Evolutionary conservation across 805 yeast genomes (phyloP).

Genomic region (Brettanomyces custersianus): DNA sequence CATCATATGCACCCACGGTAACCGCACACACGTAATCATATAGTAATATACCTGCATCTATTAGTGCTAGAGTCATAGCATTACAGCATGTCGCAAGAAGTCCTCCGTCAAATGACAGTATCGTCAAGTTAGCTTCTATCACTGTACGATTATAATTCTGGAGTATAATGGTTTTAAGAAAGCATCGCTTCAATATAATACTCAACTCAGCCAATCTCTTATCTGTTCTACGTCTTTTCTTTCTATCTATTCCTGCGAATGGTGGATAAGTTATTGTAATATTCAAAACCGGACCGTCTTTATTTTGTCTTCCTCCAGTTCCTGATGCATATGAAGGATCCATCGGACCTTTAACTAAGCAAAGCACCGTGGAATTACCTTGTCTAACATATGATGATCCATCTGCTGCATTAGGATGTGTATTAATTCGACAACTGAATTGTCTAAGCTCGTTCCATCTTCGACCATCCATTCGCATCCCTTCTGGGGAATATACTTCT

Average conservation of each 20-base stretch:
- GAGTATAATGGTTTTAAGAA: conserved; percentile 63
- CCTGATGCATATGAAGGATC: conserved; percentile 48
- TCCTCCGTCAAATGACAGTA: conserved; percentile 88
- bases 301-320: conserved; percentile 44
- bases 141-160: conserved; percentile 76
- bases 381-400: conserved; percentile 90
- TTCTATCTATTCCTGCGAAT: conserved; percentile 70
- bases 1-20: conserved; percentile 72
- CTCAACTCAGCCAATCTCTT: conserved; percentile 60
- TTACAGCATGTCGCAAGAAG: conserved; percentile 70
- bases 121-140: conserved; percentile 67
- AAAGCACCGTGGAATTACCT: conserved; percentile 83
- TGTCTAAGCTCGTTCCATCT: conserved; percentile 89
- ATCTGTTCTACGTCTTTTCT: conserved; percentile 59
- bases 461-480: conserved; percentile 86
- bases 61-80: conserved; percentile 78
- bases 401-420: conserved; percentile 82
- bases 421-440: conserved; percentile 72
- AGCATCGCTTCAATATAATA: conserved; percentile 58
- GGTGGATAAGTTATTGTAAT: conserved; percentile 69
- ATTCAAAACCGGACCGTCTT: conserved; percentile 49
- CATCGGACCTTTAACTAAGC: conserved; percentile 82
- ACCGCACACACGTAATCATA: conserved; percentile 81
- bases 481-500: conserved; percentile 93
- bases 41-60: conserved; percentile 94